Conservation (phyloP, 495 filamentous ascomycete species). For the Aspergillus nanangensis region DNA sequence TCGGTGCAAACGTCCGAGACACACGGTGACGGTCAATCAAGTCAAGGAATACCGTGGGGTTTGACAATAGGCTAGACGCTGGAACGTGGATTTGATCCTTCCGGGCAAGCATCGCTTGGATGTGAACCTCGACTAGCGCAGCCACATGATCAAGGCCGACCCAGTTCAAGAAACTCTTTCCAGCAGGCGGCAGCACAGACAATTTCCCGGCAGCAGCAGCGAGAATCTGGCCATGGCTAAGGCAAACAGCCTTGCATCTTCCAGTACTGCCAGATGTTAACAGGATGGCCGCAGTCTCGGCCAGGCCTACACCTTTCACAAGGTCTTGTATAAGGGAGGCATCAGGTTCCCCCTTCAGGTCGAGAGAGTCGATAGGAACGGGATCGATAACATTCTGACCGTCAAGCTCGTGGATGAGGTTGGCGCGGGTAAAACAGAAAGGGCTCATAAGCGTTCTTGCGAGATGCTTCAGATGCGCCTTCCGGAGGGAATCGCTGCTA, state of each 20-base stretch:
- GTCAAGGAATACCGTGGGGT: conserved; percentile 38
- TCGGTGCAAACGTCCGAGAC: conserved; percentile 47
- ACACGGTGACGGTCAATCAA: conserved; percentile 39
- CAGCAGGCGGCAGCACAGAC: neutral
- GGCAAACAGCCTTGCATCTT: conserved; percentile 47
- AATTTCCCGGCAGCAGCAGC: conserved; percentile 42
- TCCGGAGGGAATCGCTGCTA: conserved; percentile 22
- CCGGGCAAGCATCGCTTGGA: conserved; percentile 28
- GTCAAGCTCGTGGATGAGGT: conserved; percentile 5
- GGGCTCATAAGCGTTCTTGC: conserved; percentile 9
- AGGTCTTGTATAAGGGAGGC: too few species aligned
- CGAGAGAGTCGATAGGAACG: conserved; percentile 5
- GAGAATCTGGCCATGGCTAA: conserved; percentile 43
- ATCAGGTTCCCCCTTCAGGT: too few species aligned
- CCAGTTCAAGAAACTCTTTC: conserved; percentile 43
- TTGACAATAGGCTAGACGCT: conserved; percentile 31
- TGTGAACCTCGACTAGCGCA: conserved; percentile 44
- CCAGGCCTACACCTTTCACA: too few species aligned
- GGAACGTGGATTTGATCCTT: conserved; percentile 45
- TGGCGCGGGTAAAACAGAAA: conserved; percentile 11
- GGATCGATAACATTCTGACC: conserved; percentile 2
- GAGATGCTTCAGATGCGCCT: conserved; percentile 28
- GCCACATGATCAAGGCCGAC: conserved; percentile 52
- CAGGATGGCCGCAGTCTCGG: conserved; percentile 36
- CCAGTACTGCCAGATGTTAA: conserved; percentile 57